Percentiles rank a stretch among this genome's conserved stretches.
phyloP scores from a whole-genome alignment of 2,329 filamentous ascomycete species.

The Raffaelea arxii region DNA sequence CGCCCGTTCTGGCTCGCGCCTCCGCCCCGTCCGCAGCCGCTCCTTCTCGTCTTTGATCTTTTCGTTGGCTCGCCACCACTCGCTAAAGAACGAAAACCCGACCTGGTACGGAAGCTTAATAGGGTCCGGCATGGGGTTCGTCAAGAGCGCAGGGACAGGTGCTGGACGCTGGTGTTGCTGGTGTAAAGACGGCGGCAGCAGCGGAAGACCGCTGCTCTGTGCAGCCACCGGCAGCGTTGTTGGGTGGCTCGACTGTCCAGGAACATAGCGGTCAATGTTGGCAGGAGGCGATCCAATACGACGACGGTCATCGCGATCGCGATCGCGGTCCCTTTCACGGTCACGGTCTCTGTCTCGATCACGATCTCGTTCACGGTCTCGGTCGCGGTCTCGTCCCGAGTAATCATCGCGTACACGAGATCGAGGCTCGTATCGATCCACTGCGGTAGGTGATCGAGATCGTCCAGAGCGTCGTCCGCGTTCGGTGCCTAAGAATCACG shows the following conservation, averaged over 20 bases:
- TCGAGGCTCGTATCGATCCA: constrained; percentile 71
- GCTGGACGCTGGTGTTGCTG: constrained; percentile 42
- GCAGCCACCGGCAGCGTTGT: constrained; percentile 33
- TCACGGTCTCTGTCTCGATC: too few species aligned
- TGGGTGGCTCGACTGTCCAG: constrained; percentile 51
- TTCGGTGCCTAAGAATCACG: constrained; percentile 37
- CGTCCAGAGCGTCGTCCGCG: constrained; percentile 47
- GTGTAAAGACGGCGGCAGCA: constrained; percentile 61
- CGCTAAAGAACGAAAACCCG: constrained; percentile 75
- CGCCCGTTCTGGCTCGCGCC: constrained; percentile 53
- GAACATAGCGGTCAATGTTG: constrained; percentile 78
- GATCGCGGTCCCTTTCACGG: constrained; percentile 12
- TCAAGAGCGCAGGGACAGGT: constrained; percentile 31
- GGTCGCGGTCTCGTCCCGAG: constrained; percentile 28
- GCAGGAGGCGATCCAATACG: constrained; percentile 53
- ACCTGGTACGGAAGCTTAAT: constrained; percentile 68
- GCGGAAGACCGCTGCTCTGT: constrained; percentile 53
- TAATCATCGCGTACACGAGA: constrained; percentile 59
- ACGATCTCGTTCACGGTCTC: too few species aligned
- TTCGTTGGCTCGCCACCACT: constrained; percentile 79
- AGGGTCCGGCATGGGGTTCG: constrained; percentile 64
- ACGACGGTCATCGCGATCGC: constrained; percentile 50
- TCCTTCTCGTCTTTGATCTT: constrained; percentile 76
- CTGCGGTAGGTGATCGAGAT: constrained; percentile 60
- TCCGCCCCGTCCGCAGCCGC: constrained; percentile 56